Evolutionary conservation across 1,284 basidiomycete species (phyloP).

Genomic region (Boletellus deceptivus): DNA sequence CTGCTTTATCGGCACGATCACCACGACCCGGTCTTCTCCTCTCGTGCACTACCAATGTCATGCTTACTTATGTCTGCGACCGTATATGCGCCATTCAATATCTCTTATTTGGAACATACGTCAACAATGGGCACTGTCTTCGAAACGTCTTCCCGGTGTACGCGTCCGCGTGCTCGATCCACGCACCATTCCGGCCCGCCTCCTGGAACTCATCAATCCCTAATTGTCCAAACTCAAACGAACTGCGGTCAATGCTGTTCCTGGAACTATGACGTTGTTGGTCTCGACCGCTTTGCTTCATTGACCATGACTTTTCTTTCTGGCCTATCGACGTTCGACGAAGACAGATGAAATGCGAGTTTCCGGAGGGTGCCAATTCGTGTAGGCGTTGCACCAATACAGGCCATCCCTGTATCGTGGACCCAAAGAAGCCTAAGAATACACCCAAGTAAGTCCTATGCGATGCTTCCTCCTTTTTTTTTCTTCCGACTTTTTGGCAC

Average conservation of each 20-base stretch:
- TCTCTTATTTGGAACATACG: slow-evolving; percentile 14
- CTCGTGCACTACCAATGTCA: slow-evolving; percentile 1
- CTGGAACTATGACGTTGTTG: slow-evolving; percentile 7
- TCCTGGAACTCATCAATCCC: slow-evolving; percentile 6
- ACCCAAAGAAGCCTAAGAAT: slow-evolving; percentile 72
- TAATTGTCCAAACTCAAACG: slow-evolving; percentile 15
- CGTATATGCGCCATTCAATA: background rate
- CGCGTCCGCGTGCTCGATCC: background rate
- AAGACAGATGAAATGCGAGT: slow-evolving; percentile 76
- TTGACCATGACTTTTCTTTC: slow-evolving; percentile 9
- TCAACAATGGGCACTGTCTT: slow-evolving; percentile 3
- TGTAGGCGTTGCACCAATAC: slow-evolving; percentile 69
- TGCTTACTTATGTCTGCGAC: background rate
- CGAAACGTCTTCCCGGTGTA: slow-evolving; percentile 1
- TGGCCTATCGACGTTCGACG: slow-evolving; percentile 10
- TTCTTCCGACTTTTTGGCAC: slow-evolving; percentile 1
- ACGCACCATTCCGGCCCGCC: slow-evolving; percentile 5
- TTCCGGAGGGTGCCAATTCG: slow-evolving; percentile 62
- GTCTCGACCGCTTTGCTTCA: slow-evolving; percentile 5
- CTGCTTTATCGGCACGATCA: slow-evolving; percentile 6
- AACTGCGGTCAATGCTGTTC: slow-evolving; percentile 5
- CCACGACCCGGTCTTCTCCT: background rate
- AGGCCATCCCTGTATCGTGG: slow-evolving; percentile 73
- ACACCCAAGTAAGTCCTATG: slow-evolving; percentile 68
- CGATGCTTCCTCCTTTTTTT: slow-evolving; percentile 7